Conservation (phyloP, 179 eudicot genomes). For the Vitellaria paradoxa region DNA sequence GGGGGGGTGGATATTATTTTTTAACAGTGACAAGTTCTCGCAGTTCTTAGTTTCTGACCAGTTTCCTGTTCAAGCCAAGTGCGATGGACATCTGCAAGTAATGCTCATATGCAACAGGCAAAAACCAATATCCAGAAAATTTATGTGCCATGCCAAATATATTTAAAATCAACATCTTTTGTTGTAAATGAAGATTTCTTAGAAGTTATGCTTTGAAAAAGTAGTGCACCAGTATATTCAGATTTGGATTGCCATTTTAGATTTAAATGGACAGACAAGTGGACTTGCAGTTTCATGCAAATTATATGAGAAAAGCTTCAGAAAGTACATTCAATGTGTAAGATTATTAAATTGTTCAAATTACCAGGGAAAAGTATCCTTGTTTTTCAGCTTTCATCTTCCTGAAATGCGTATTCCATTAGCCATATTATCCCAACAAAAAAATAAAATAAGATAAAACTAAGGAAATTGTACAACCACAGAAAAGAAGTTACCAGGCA, state of each 20-base stretch:
- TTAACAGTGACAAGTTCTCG: background rate
- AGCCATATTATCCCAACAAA: constrained; percentile 8
- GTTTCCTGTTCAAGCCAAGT: background rate
- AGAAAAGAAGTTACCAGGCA: constrained; percentile 66
- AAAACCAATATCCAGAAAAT: background rate
- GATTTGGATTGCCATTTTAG: background rate
- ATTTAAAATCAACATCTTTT: background rate
- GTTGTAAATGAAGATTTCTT: background rate
- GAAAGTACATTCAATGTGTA: background rate
- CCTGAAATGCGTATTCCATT: constrained; percentile 39
- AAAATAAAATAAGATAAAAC: background rate
- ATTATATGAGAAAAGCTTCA: background rate
- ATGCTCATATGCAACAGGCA: background rate
- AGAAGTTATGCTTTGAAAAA: background rate
- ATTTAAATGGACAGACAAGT: background rate
- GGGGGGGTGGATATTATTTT: no score
- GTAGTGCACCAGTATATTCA: background rate
- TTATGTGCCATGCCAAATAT: background rate
- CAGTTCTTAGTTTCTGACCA: background rate
- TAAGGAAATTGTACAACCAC: background rate
- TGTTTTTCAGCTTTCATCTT: constrained; percentile 92
- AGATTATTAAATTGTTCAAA: constrained; percentile 13
- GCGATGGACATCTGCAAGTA: background rate
- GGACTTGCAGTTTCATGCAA: constrained; percentile 6
- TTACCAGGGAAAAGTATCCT: constrained; percentile 91